Percentiles rank a stretch among this genome's conserved stretches.
These are phyloP conservation scores for Colletotrichum gigasporum DNA, from an alignment of 2,329 filamentous ascomycete species.

Conservation along the genomic window DNA sequence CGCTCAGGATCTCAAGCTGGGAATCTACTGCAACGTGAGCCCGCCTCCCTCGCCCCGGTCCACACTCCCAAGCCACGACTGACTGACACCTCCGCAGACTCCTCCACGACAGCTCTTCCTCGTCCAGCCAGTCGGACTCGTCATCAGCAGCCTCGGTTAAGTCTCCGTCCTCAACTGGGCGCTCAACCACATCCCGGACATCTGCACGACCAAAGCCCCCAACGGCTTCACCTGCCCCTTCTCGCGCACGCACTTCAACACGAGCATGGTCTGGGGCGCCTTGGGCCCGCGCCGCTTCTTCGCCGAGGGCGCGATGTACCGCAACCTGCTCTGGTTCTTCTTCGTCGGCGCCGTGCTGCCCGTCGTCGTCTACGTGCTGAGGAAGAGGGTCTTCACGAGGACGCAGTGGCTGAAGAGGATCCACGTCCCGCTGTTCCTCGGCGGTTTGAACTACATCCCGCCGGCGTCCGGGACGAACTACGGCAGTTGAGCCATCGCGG, in stretches of 20 bases:
- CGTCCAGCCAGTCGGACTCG: constrained; percentile 51
- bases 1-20: constrained; percentile 56
- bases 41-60: neutral
- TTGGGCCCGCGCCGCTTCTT: constrained; percentile 67
- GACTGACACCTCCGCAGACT: constrained; percentile 40
- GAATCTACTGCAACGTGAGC: constrained; percentile 47
- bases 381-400: constrained; percentile 31
- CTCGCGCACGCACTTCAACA: constrained; percentile 56
- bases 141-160: constrained; percentile 55
- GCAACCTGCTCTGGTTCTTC: constrained; percentile 61
- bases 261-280: constrained; percentile 64
- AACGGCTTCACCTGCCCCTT: constrained; percentile 56
- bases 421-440: constrained; percentile 42
- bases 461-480: constrained; percentile 45
- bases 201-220: constrained; percentile 55
- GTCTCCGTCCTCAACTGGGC: constrained; percentile 48
- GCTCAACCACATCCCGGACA: constrained; percentile 55
- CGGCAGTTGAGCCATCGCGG: constrained; percentile 42
- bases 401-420: constrained; percentile 36
- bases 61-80: neutral
- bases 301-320: constrained; percentile 58
- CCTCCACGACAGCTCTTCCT: constrained; percentile 55
- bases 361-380: constrained; percentile 52
- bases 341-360: constrained; percentile 60
- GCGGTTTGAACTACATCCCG: constrained; percentile 43